Base-by-base conservation (phyloP, 495 filamentous ascomycete species). In the Hypoxylon fragiforme region DNA sequence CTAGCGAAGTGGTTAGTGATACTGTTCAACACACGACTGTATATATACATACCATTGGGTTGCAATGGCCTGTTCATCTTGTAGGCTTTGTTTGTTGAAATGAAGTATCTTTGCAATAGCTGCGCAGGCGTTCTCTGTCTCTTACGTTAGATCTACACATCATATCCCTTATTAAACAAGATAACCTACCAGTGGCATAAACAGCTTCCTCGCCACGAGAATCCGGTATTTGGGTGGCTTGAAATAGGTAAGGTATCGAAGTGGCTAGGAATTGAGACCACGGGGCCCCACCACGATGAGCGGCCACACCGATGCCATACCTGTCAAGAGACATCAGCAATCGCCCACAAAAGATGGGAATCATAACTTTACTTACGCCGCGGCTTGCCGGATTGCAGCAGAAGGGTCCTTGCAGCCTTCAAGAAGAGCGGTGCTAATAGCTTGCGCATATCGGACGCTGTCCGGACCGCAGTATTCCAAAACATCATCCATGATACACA, bases 401-500 rank as follows among this genome's bases (percentile, higher is more conserved):
- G 89, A 86, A 7, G 82, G 68, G 68, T 99, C 95, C 50, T 77
- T 80, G 70, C 96, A 84, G 42, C 95, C 95, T 34, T 84, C 79
- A 19, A 94, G 73, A 47, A 97, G 77, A 14, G 94, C 91, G 63
- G 90, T 83, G 60, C 90, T 83, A 66, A 99, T 96, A 65, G 91
- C 83, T 43, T 81, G 75, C 62, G 87, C 85, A 67, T 92, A 97
- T 56, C 81, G 81, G 80, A 85, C 94, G 47, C 87, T 89, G 37
- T 95, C 81, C 0, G 82, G 79, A 3, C 91, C 90, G 63, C 92
- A 97, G 76, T 97, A 99, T 65, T 99, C 95, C 19, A 99, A 81
- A 13, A 97, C 92, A 59, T 99, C 95, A 66, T 99, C 95, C 80
- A 95, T 89, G 63, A 99, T 97, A 76, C 95, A 99, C 44, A 97